These are phyloP conservation scores for Colletotrichum phormii DNA, from an alignment of 2,329 filamentous ascomycete species.

Conservation along the genomic window DNA sequence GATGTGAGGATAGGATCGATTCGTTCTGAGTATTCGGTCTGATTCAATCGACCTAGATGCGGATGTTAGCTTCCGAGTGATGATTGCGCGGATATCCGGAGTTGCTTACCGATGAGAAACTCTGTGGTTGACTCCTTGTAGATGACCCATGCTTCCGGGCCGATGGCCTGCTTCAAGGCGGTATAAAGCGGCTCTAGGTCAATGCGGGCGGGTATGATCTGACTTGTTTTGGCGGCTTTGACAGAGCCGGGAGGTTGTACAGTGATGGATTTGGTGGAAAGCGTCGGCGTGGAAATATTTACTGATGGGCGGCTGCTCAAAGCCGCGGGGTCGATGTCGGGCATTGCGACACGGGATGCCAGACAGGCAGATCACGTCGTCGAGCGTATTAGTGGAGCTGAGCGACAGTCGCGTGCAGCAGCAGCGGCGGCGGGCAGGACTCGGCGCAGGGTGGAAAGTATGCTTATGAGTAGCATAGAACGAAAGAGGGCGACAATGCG, in stretches of 20 bases:
- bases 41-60: constrained; percentile 69
- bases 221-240: constrained; percentile 69
- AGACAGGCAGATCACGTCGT: constrained; percentile 34
- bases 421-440: constrained; percentile 44
- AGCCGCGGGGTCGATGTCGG: constrained; percentile 78
- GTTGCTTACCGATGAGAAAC: constrained; percentile 68
- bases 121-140: constrained; percentile 74
- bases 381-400: constrained; percentile 34
- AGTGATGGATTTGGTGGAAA: constrained; percentile 68
- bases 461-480: constrained; percentile 58
- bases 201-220: constrained; percentile 74
- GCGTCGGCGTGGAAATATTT: constrained; percentile 68
- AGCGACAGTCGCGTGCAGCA: constrained; percentile 58
- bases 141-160: constrained; percentile 69
- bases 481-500: constrained; percentile 51
- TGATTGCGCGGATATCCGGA: constrained; percentile 1
- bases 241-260: constrained; percentile 60
- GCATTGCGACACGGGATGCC: constrained; percentile 58
- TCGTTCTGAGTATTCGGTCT: constrained; percentile 68
- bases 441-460: constrained; percentile 56
- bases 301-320: constrained; percentile 73
- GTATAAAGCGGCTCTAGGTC: constrained; percentile 75
- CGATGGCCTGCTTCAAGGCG: constrained; percentile 69
- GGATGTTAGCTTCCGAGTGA: not conserved
- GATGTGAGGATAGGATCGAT: constrained; percentile 71